These are phyloP conservation scores for Limtongia smithiae DNA, from an alignment of 805 yeast genomes.

Conservation along the genomic window DNA sequence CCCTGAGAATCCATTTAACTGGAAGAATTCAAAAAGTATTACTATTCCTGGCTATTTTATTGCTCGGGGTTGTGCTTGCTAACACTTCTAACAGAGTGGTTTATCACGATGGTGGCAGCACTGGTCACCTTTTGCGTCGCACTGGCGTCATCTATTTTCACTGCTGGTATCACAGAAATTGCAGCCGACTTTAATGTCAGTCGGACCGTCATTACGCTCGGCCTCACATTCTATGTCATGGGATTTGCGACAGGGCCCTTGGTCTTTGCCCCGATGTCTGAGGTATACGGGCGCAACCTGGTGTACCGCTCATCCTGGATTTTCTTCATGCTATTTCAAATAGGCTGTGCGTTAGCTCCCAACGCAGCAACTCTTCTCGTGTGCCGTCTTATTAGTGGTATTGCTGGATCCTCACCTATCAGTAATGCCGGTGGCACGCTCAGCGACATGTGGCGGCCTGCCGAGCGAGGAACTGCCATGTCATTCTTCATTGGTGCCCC, in stretches of 20 bases:
- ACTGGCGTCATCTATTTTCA: constrained; percentile 56
- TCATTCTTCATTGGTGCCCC: constrained; percentile 59
- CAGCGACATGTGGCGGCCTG: constrained; percentile 53
- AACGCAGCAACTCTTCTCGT: constrained; percentile 49
- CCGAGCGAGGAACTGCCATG: constrained; percentile 53
- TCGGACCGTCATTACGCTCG: constrained; percentile 61
- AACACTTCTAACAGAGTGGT: constrained; percentile 40
- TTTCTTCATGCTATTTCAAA: constrained; percentile 46
- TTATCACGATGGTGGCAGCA: constrained; percentile 49
- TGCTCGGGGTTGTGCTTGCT: too few species aligned
- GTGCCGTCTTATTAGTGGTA: constrained; percentile 55
- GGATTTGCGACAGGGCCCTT: constrained; percentile 82
- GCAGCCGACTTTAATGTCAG: constrained; percentile 55
- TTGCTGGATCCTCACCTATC: constrained; percentile 56
- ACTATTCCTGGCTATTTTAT: too few species aligned
- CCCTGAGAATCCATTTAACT: constrained; percentile 61
- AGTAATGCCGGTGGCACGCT: constrained; percentile 56
- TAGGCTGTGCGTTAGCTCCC: constrained; percentile 50
- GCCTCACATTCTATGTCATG: constrained; percentile 73
- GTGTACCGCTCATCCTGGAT: constrained; percentile 48
- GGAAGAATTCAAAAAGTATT: constrained; percentile 40
- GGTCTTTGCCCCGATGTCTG: constrained; percentile 55
- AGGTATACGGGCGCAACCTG: constrained; percentile 43
- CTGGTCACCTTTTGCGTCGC: constrained; percentile 57
- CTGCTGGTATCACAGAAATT: constrained; percentile 57